Percentiles rank a stretch among this genome's conserved stretches.
Conservation (phyloP, 345 rosid genomes). For the Diplotaxis tenuifolia region DNA sequence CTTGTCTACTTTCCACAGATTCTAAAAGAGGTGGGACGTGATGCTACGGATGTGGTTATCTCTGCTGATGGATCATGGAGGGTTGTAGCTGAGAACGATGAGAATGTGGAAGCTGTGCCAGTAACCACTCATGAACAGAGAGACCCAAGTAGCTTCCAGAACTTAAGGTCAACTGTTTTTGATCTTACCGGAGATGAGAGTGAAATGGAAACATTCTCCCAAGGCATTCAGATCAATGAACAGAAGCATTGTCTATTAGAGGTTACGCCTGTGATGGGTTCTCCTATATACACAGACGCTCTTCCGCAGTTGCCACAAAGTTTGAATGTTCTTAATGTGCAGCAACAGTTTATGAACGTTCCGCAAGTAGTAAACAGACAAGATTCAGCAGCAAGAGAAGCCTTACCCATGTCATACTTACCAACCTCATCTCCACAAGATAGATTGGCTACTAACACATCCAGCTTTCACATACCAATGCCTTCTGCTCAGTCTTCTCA, state of each 20-base stretch:
- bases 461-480: slow-evolving; percentile 7
- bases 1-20: slow-evolving; percentile 49
- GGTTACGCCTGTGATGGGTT: slow-evolving; percentile 1
- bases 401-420: slow-evolving; percentile 41
- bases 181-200: slow-evolving; percentile 59
- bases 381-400: slow-evolving; percentile 52
- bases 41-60: slow-evolving; percentile 58
- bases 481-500: slow-evolving; percentile 32
- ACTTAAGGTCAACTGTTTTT: slow-evolving; percentile 38
- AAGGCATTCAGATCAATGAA: slow-evolving; percentile 44
- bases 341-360: slow-evolving; percentile 43
- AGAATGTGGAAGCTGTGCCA: slow-evolving; percentile 33
- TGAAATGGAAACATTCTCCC: slow-evolving; percentile 43
- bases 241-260: slow-evolving; percentile 46
- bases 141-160: slow-evolving; percentile 35
- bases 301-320: slow-evolving; percentile 43
- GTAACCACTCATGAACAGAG: slow-evolving; percentile 29
- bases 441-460: slow-evolving; percentile 7
- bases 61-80: slow-evolving; percentile 89
- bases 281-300: slow-evolving; percentile 27
- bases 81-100: slow-evolving; percentile 51
- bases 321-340: slow-evolving; percentile 31
- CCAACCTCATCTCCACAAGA: slow-evolving; percentile 36
- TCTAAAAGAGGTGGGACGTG: slow-evolving; percentile 58
- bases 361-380: neutral